Evolutionary conservation across 768 basidiomycete species (phyloP), one percentile per base, ranked within the genome.

Genomic region (Panaeolus cyanescens): DNA sequence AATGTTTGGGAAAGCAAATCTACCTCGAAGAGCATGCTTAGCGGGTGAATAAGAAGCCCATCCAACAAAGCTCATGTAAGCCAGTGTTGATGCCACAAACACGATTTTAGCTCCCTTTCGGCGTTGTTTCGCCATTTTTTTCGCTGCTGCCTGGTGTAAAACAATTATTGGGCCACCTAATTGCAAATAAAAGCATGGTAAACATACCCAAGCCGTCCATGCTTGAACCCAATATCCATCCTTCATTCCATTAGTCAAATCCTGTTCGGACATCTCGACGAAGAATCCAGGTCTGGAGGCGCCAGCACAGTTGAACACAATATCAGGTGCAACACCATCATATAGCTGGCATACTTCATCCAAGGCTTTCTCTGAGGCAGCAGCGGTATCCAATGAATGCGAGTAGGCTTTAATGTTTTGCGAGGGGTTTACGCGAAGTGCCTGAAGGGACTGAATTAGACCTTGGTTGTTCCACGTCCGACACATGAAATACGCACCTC

Each of bases 11-110:
- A 59, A 54, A 12, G 12, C 17, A 54, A 25, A 63, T 75, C 40
- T 64, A 93, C 94, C 94, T 75, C 93, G 77, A 5, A 96, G 71
- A 7, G 95, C 95, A 66, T 91, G 90, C 70, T 96, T 96, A 9
- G 86, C 89, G 0, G 94, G 92, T 0, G 91, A 79, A 72, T 96
- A 96, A 1, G 86, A 84, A 1, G 89, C 79, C 66, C 88, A 96
- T 0, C 95, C 95, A 3, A 91, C 75, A 58, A 95, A 84, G 2
- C 85, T 82, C 79, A 93, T 88, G 67, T 87, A 87, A 1, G 87
- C 91, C 10, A 95, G 74, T 5, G 87, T 85, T 0, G 91, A 93
- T 1, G 87, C 87, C 25, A 92, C 84, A 37, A 96, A 85, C 17
- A 92, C 79, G 36, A 95, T 87, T 70, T 90, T 93, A 20, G 90